Evolutionary conservation across 306 rosid species (phyloP), one percentile per base, ranked within the genome.

Genomic region (Geum urbanum): DNA sequence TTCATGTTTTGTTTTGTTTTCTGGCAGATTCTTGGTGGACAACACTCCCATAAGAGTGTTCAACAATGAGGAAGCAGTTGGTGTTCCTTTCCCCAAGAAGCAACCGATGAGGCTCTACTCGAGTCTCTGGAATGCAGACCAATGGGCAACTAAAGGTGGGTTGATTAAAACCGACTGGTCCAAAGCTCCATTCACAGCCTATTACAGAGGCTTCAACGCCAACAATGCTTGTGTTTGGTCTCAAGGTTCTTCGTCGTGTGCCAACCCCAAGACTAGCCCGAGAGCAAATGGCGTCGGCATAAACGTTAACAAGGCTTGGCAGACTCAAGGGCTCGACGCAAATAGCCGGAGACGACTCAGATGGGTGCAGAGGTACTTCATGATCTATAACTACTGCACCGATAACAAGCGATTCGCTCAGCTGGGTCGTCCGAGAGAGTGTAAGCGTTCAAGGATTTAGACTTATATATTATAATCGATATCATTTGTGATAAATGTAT

Each of bases 61-160:
- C 73, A 15, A 74, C 59, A 79, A 79, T 35, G 54, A 50, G 8
- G 83, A 79, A 50, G 27, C 76, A 22, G 56, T 63, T 6, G 83
- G 79, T 5, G 76, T 74, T 32, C 53, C 70, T 5, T 79, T 74
- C 45, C 83, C 83, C 0, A 70, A 70, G 46, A 70, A 63, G 8
- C 76, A 74, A 46, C 73, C 83, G 19, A 79, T 79, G 83, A 79
- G n/a, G 76, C 76, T 74, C 41, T 70, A 70, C 79, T 79, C 83
- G 24, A 79, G 79, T 67, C 58, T 74, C 4, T 79, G 79, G 83
- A 79, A 65, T 3, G 79, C 76, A 0, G 83, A 79, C 60, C 83
- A 74, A 20, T 79, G 83, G 83, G 83, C 83, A 6, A 79, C 83
- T 0, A 64, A 51, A 70, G 83, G 83, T 7, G 79, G 83, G 18